These are phyloP conservation scores for Tulasnella sp. DNA, from an alignment of 768 basidiomycete species.

Conservation along the genomic window DNA sequence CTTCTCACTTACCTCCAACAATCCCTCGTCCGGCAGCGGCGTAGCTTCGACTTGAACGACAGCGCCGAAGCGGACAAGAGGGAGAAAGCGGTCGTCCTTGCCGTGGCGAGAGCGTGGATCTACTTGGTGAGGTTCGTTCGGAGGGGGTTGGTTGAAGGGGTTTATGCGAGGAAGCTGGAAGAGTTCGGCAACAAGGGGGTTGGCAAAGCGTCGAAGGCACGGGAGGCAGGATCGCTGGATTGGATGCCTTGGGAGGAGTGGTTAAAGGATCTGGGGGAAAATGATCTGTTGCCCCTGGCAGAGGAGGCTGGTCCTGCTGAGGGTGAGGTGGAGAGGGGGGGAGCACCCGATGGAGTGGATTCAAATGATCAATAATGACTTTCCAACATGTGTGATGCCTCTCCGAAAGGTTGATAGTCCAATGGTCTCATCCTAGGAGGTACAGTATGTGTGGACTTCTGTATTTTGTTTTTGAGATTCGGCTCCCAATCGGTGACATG, in stretches of 20 bases:
- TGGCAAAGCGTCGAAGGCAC: background rate
- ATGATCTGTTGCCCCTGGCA: background rate
- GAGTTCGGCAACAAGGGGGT: background rate
- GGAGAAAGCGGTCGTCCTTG: conserved; percentile 40
- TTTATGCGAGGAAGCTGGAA: conserved; percentile 48
- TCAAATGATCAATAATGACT: too few relatives aligned
- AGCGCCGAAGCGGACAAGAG: conserved; percentile 34
- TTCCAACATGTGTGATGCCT: too few relatives aligned
- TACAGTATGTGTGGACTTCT: too few relatives aligned
- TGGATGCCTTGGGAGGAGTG: conserved; percentile 29
- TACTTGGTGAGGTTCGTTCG: conserved; percentile 65
- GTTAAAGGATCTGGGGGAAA: background rate
- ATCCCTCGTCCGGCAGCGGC: conserved; percentile 23
- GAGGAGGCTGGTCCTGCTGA: background rate
- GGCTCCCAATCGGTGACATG: too few relatives aligned
- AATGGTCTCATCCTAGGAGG: too few relatives aligned
- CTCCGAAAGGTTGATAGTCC: too few relatives aligned
- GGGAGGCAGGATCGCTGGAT: conserved; percentile 6
- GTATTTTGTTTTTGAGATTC: too few relatives aligned
- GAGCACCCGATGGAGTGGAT: too few relatives aligned
- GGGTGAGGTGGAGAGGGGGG: too few relatives aligned
- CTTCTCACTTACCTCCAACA: conserved; percentile 25
- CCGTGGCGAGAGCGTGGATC: conserved; percentile 56
- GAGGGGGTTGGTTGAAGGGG: conserved; percentile 67
- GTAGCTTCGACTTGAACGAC: conserved; percentile 33